phyloP scores from a whole-genome alignment of 768 basidiomycete species.

The Leccinum subgranulosum region DNA sequence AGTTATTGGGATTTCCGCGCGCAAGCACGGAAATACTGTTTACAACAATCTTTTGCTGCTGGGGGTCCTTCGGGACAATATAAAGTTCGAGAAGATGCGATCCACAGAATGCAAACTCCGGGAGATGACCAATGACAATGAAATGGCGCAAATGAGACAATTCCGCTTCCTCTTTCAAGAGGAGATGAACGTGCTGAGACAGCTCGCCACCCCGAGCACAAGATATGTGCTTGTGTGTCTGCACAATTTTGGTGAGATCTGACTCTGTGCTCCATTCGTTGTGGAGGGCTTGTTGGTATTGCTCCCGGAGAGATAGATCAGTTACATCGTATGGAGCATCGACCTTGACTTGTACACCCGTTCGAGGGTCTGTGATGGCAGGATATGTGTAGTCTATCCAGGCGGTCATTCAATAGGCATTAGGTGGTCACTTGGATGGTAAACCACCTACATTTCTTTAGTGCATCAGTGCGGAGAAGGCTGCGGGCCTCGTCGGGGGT shows the following conservation, averaged over 20 bases:
- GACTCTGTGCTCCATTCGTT: background rate
- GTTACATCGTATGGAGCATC: constrained; percentile 8
- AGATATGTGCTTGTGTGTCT: background rate
- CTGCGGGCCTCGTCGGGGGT: constrained; percentile 11
- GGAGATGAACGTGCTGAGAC: background rate
- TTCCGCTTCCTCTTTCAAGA: background rate
- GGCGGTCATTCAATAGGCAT: background rate
- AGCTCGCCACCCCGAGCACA: background rate
- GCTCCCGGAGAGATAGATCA: constrained; percentile 1
- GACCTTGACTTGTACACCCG: constrained; percentile 8
- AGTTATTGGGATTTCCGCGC: constrained; percentile 3
- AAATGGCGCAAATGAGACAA: constrained; percentile 5
- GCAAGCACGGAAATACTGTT: constrained; percentile 16
- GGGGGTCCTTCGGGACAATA: constrained; percentile 1
- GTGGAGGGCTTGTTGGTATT: constrained; percentile 4
- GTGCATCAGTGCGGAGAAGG: background rate
- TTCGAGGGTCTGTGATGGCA: constrained; percentile 8
- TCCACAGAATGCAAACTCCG: constrained; percentile 17
- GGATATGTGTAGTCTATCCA: constrained; percentile 21
- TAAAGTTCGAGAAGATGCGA: constrained; percentile 21
- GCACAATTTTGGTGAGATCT: background rate
- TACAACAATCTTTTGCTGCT: background rate
- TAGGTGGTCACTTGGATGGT: background rate
- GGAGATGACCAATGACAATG: constrained; percentile 1
- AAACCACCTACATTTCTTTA: constrained; percentile 7